Base-by-base conservation (phyloP, 2,329 filamentous ascomycete species). In the Pseudocercospora fijiensis region DNA sequence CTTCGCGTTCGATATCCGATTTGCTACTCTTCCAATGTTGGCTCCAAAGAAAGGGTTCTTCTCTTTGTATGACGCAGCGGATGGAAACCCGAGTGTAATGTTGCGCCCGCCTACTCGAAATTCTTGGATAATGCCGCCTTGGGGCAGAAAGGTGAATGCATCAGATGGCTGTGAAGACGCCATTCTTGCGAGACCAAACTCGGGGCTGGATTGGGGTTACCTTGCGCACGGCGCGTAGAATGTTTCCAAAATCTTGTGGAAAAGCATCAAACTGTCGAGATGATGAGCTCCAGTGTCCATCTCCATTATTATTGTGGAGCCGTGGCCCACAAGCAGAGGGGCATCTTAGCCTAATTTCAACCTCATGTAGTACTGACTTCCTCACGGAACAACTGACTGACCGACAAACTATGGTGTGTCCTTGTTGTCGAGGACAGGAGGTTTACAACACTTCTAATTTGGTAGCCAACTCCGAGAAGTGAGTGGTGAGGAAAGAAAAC, bases 31-130 rank as follows among this genome's bases (percentile, higher is more conserved):
- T 61, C 95, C 95, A 76, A 98, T 96, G 51, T 92, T 98, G 76
- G 94, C 93, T 68, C 95, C 94, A 75, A 96, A 98, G 81, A 88
- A 93, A 1, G 91, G 88, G 10, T 78, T 81, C 79, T 95, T 94
- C 82, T 93, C 81, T 68, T 84, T 84, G 80, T 97, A 97, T 65
- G 88, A 85, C 51, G 90, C 86, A 59, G 90, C 85, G 13, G 84
- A 87, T 18, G 90, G 86, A 80, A 97, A 97, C 59, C 89, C 88
- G 70, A 95, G 90, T 22, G 97, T 93, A 69, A 99, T 95, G 80
- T 97, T 95, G 75, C 86, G 81, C 67, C 87, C 89, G 64, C 84
- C 89, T 70, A 98, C 85, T 55, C 83, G 84, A 81, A 97, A 89
- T 73, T 90, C 86, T 76, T 97, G 88, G 75, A 95, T 88, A 75